These are phyloP conservation scores for Talaromyces sp. DNA, from an alignment of 2,329 filamentous ascomycete genomes.

Conservation along the genomic window DNA sequence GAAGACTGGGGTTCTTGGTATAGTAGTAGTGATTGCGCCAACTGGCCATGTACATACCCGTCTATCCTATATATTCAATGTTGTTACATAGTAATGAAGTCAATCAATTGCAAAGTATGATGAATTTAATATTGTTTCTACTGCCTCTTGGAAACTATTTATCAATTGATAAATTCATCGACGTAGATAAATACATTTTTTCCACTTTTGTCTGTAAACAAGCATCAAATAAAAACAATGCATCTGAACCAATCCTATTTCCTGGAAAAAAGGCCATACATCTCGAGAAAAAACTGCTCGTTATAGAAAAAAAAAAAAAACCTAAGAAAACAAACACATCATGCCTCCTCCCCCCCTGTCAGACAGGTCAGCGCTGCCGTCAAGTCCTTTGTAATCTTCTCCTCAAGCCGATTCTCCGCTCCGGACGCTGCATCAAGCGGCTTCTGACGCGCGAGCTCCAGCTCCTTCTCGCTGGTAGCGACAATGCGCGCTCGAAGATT, in stretches of 20 bases:
- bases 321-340: not conserved
- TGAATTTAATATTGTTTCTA: too few species aligned
- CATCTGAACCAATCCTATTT: not conserved
- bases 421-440: constrained; percentile 36
- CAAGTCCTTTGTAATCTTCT: constrained; percentile 67
- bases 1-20: not conserved
- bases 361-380: constrained; percentile 47
- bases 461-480: constrained; percentile 67
- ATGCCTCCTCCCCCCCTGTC: constrained; percentile 28
- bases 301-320: not conserved
- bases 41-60: too few species aligned
- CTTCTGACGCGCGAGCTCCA: constrained; percentile 51
- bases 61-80: too few species aligned
- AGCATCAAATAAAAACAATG: not conserved
- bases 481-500: constrained; percentile 68
- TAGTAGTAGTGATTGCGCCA: too few species aligned
- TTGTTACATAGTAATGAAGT: too few species aligned
- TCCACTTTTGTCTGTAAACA: not conserved
- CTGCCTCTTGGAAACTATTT: too few species aligned
- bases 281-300: not conserved
- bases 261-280: not conserved
- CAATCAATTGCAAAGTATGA: too few species aligned
- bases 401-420: constrained; percentile 64
- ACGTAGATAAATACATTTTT: not conserved
- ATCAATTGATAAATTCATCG: not conserved